Base-by-base conservation (phyloP, 345 rosid genomes). In the Salix exigua region DNA sequence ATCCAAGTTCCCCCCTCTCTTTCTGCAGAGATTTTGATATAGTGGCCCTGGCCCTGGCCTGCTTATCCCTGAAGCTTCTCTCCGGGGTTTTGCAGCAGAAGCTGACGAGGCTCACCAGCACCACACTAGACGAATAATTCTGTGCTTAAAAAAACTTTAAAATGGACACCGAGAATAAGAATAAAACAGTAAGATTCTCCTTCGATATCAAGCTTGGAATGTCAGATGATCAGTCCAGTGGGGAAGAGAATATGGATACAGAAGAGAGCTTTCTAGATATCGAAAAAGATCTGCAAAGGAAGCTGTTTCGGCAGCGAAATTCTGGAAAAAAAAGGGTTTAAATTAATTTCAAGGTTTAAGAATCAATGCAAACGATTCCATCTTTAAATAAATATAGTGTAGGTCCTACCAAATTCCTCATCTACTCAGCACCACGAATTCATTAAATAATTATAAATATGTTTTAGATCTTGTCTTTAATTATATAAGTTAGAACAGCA, bases 81-180 rank as follows among this genome's bases (percentile, higher is more conserved):
- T 58, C 16, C 10, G 23, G 26, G 25, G 26, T 55, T 55, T 3
- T 58, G 63, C 23, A 7, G 60, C 60, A 53, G 60, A 53, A 19
- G 60, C 0, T 53, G 60, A 53, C 0, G 10, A 21, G 25, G 25
- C 6, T 19, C 60, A 2, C 25, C 25, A 0, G 60, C 23, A 53
- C 60, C 60, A 14, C 60, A 46, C 50, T 46, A 14, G 10, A 11
- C 44, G 12, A 10, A 11, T 42, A 42, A 2, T 42, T 42, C 13
- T 11, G 4, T 2, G 10, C 16, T 42, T 30, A 55, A 37, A 68
- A 30, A 38, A 12, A 9, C 46, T 42, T 7, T 26, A 0, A 28
- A 16, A 25, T 48, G 64, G 71, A 71, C 65, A n/a, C 78, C 67
- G 71, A 76, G 80, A 83, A 86, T 79, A 72, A 70, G 77, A 83